Base-by-base conservation (phyloP, 257 asterid genomes). In the Lantana camara region DNA sequence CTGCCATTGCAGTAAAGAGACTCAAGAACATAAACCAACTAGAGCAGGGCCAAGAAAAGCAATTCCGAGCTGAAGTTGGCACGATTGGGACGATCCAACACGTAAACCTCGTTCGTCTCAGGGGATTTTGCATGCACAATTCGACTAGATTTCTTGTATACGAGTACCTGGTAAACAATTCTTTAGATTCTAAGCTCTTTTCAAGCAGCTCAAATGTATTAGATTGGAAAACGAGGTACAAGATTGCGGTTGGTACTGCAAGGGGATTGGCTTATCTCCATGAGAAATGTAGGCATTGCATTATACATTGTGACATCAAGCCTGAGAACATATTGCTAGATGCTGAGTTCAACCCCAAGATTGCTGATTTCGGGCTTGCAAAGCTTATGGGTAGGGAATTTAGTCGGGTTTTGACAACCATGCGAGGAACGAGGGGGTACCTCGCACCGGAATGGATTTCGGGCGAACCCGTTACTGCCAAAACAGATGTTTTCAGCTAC, bases 341-440 rank as follows among this genome's bases (percentile, higher is more conserved):
- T 48, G 57, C 75, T 23, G 77, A 77, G 41, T 58, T 77, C 30
- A 75, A 76, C 72, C 84, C 89, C 4, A 83, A 80, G 56, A 78
- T 83, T 7, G 86, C 84, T 32, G 89, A 83, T 53, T 83, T 83
- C 42, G 89, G 89, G 45, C 67, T 80, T 48, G 84, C 89, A 58
- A 83, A 80, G 75, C 82, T 83, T 30, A 73, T 83, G 64, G 89
- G 89, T 32, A 9, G 53, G 27, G 53, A 17, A 17, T 41, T 63
- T 35, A 63, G 49, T 16, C 30, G 64, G 4, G 64, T 58, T 58
- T 27, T 58, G 19, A 58, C 64, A 5, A 58, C 64, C 0, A 14
- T 38, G 3, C 9, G 64, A 1, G 64, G 64, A 17, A 58, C 64
- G n/a, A 38, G 47, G n/a, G 64, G 64, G 1, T 38, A 58, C 35